Conservation (phyloP, 768 basidiomycete genomes). For the Sarcodon sp. region DNA sequence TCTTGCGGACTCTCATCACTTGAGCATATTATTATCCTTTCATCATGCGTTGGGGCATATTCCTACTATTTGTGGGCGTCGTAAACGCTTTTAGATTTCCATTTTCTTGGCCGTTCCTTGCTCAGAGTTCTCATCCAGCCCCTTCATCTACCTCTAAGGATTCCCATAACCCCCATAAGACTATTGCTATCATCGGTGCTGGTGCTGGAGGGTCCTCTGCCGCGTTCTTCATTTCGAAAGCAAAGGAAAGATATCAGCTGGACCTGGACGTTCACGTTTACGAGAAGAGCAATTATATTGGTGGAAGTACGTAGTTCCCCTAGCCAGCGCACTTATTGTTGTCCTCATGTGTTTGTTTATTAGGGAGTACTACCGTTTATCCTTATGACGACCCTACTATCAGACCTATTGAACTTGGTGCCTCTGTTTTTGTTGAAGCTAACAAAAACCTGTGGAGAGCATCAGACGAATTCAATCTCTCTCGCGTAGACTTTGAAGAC, state of each 20-base stretch:
- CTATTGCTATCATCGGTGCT: constrained; percentile 79
- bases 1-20: background rate
- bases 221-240: constrained; percentile 74
- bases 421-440: constrained; percentile 69
- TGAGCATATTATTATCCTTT: constrained; percentile 39
- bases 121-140: no score
- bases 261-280: constrained; percentile 77
- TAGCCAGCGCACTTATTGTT: background rate
- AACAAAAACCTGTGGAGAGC: constrained; percentile 71
- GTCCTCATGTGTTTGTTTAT: background rate
- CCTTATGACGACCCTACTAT: constrained; percentile 52
- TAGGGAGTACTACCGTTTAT: constrained; percentile 62
- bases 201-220: constrained; percentile 82
- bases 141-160: no score
- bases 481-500: constrained; percentile 30
- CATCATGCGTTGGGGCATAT: background rate
- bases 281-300: constrained; percentile 64
- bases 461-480: constrained; percentile 67
- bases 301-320: constrained; percentile 57
- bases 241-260: constrained; percentile 54
- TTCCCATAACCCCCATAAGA: background rate
- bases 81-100: background rate
- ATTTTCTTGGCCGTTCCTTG: background rate
- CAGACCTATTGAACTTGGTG: constrained; percentile 70
- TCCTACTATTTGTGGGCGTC: background rate